phyloP scores from a whole-genome alignment of 805 yeast genomes.

The Vanderwaltozyma verrucispora region DNA sequence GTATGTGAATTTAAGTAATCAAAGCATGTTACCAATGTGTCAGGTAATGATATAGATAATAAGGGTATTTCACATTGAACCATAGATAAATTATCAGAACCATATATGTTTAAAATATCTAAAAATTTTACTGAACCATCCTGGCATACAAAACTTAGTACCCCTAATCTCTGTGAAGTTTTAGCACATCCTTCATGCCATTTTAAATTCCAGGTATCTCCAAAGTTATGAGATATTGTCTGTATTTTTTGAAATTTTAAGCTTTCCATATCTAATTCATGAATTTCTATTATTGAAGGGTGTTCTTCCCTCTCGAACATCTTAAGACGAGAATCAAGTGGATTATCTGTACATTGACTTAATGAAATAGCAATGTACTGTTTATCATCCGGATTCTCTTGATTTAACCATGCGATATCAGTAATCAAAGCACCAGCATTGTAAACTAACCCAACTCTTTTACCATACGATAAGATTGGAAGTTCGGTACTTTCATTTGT shows the following conservation, averaged over 20 bases:
- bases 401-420: slow-evolving; percentile 42
- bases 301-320: slow-evolving; percentile 22
- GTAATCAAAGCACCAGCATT: slow-evolving; percentile 46
- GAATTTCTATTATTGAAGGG: slow-evolving; percentile 37
- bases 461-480: slow-evolving; percentile 19
- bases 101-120: slow-evolving; percentile 22
- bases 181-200: slow-evolving; percentile 28
- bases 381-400: slow-evolving; percentile 11
- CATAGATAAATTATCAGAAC: not conserved
- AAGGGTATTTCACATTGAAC: slow-evolving; percentile 16
- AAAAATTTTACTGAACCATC: slow-evolving; percentile 49
- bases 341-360: slow-evolving; percentile 28
- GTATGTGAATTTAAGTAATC: slow-evolving; percentile 36
- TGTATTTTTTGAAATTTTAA: slow-evolving; percentile 24
- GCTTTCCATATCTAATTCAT: slow-evolving; percentile 28
- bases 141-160: slow-evolving; percentile 42
- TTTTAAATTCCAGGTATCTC: slow-evolving; percentile 31
- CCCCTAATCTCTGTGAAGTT: slow-evolving; percentile 25
- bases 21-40: slow-evolving; percentile 34
- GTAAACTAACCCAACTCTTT: slow-evolving; percentile 32
- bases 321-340: slow-evolving; percentile 21
- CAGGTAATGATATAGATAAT: slow-evolving; percentile 18
- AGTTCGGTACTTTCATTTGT: slow-evolving; percentile 18
- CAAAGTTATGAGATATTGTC: slow-evolving; percentile 33
- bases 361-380: slow-evolving; percentile 44